Evolutionary conservation across 2,329 filamentous ascomycete genomes (phyloP), one percentile per base, ranked within the genome.

Genomic region (Fusarium ramigenum): DNA sequence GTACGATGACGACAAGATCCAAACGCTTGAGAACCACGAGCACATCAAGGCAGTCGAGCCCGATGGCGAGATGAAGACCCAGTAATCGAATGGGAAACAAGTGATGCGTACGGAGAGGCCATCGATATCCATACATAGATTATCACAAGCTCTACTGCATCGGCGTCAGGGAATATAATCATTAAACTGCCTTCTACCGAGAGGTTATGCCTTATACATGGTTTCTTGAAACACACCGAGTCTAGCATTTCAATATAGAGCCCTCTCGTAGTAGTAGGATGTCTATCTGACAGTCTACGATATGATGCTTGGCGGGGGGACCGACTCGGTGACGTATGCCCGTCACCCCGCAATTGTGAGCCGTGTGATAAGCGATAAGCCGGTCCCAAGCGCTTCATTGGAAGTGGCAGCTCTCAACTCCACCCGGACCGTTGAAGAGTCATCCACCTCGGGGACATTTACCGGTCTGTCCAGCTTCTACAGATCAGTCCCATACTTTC

Each of bases 21-120:
- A 83, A 42, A 89, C 92, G 9, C 87, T 98, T 67, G 85, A 91
- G 77, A 85, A 84, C 67, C 89, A 93, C 84, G 89, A 93, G 73
- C 88, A 94, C 79, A 86, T 98, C 81, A 88, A 94, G 78, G 78
- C 78, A 49, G 93, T 97, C 66, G 96, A 98, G 87, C 78, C 83
- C 66, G 94, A 98, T 82, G 83, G 86, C 53, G 86, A 89, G 77
- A 89, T 97, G 70, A 90, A 75, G 78, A 96, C 89, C 12, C 92
- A 96, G 87, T 96, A 91, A 81, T 64, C 37, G 14, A 39, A 34
- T 19, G 36, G 54, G 23, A 23, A 15, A 46, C 30, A 43, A 37
- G 16, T 25, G 43, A 61, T 53, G 23, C 39, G 28, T 12, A 34
- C 30, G 30, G 47, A 44, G 63, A 72, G 53, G 64, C 52, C 46